phyloP scores from a whole-genome alignment of 2,329 filamentous ascomycete genomes.

The Chaetomiaceae sp. region DNA sequence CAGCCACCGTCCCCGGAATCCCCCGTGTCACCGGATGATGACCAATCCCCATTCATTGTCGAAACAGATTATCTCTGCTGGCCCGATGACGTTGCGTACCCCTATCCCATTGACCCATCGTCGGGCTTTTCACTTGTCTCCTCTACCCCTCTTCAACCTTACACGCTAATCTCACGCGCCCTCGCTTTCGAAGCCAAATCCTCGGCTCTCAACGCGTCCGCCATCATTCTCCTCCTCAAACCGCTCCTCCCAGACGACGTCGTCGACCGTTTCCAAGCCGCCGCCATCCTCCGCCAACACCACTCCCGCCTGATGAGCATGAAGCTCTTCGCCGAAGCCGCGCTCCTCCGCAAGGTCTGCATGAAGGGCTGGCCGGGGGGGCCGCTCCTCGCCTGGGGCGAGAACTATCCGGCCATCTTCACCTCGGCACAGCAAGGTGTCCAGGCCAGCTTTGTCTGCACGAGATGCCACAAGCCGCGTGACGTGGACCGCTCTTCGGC shows the following conservation, averaged over 20 bases:
- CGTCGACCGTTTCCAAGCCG: constrained; percentile 53
- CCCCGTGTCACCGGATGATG: constrained; percentile 14
- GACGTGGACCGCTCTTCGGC: constrained; percentile 45
- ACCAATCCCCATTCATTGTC: constrained; percentile 36
- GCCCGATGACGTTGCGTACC: constrained; percentile 53
- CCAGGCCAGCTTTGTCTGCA: constrained; percentile 51
- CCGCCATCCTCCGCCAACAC: constrained; percentile 55
- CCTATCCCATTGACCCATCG: constrained; percentile 39
- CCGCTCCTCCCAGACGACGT: constrained; percentile 52
- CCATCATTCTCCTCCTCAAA: constrained; percentile 56
- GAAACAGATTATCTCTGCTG: constrained; percentile 58
- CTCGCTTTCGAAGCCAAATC: constrained; percentile 53
- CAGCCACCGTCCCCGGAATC: constrained; percentile 10
- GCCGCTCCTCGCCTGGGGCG: constrained; percentile 49
- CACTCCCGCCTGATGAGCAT: constrained; percentile 57
- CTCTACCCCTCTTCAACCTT: constrained; percentile 49
- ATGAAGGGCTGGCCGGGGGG: constrained; percentile 51
- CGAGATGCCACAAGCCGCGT: constrained; percentile 52
- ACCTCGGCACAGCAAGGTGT: constrained; percentile 51
- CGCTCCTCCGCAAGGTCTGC: constrained; percentile 58
- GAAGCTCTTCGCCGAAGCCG: constrained; percentile 56
- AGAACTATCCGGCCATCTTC: constrained; percentile 52
- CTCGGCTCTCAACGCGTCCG: constrained; percentile 55
- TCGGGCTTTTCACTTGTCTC: constrained; percentile 11
- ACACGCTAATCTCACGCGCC: constrained; percentile 49